These are phyloP conservation scores for Emergomyces pasteurianus DNA, from an alignment of 2,329 filamentous ascomycete genomes.

Conservation along the genomic window DNA sequence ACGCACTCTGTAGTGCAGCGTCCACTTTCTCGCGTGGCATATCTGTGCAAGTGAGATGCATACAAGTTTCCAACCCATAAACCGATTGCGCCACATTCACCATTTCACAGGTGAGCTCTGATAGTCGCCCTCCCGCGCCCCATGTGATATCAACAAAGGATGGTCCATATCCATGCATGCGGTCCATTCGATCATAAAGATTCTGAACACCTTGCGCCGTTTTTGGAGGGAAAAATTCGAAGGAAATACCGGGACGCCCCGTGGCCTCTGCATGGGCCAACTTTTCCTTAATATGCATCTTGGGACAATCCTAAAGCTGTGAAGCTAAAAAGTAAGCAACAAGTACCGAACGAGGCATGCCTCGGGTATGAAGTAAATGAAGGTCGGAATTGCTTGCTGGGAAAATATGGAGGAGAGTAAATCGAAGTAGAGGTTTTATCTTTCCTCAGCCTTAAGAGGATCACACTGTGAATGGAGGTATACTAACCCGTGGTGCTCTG, in stretches of 20 bases:
- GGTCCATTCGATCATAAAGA: conserved; percentile 97
- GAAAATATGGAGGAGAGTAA: neutral
- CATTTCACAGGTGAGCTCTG: conserved; percentile 93
- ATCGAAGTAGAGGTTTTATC: neutral
- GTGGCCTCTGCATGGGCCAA: conserved; percentile 68
- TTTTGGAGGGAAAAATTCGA: conserved; percentile 98
- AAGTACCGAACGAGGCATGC: neutral
- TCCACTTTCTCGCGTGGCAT: conserved; percentile 93
- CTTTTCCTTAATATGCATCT: conserved; percentile 93
- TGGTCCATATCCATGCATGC: conserved; percentile 89
- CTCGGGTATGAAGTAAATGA: neutral
- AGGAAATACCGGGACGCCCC: conserved; percentile 83
- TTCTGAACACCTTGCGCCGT: conserved; percentile 86
- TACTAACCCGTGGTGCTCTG: neutral
- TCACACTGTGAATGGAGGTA: neutral
- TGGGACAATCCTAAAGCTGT: conserved; percentile 22
- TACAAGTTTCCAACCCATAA: conserved; percentile 94
- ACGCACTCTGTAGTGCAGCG: conserved; percentile 72
- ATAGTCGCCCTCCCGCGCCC: conserved; percentile 87
- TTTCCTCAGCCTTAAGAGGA: neutral
- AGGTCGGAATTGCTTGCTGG: neutral
- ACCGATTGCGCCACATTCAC: conserved; percentile 89
- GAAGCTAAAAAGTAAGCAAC: conserved; percentile 2
- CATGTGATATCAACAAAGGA: conserved; percentile 98
- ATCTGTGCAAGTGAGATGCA: conserved; percentile 97